These are phyloP conservation scores for Senna siamea DNA, from an alignment of 306 rosid species.

Conservation along the genomic window DNA sequence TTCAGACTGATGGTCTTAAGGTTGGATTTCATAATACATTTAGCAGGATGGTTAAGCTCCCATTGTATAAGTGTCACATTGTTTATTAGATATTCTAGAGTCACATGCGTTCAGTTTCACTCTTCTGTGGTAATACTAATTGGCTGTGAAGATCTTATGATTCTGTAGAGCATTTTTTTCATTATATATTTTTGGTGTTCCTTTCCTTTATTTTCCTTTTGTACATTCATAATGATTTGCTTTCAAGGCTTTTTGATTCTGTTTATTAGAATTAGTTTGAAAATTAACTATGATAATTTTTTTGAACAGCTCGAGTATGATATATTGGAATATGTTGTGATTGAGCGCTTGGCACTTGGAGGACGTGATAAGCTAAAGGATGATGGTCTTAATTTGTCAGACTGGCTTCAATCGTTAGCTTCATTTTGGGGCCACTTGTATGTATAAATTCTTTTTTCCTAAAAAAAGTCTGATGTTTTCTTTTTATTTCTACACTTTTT, in stretches of 20 bases:
- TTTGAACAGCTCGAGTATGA: constrained; percentile 90
- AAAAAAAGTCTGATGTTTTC: constrained; percentile 23
- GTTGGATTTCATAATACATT: not conserved
- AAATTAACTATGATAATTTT: constrained; percentile 23
- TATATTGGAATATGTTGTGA: constrained; percentile 95
- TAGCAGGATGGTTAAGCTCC: not conserved
- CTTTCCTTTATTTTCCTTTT: constrained; percentile 2
- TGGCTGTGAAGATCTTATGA: not conserved
- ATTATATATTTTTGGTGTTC: not conserved
- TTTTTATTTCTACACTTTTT: constrained; percentile 12
- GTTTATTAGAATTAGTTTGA: not conserved
- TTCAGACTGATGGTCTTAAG: not conserved
- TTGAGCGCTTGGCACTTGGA: constrained; percentile 90
- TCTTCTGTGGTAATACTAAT: not conserved
- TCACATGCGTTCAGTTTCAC: not conserved
- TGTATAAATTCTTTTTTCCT: constrained; percentile 33
- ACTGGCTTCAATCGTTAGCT: constrained; percentile 99
- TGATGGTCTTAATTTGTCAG: constrained; percentile 96
- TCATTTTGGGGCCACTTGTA: constrained; percentile 99
- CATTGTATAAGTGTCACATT: not conserved
- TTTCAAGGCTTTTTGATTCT: constrained; percentile 11
- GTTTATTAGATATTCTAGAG: not conserved
- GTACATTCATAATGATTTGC: not conserved
- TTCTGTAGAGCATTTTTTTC: not conserved
- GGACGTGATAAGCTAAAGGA: constrained; percentile 98